Conservation (phyloP, 441 rosid species). For the Theobroma grandiflorum region DNA sequence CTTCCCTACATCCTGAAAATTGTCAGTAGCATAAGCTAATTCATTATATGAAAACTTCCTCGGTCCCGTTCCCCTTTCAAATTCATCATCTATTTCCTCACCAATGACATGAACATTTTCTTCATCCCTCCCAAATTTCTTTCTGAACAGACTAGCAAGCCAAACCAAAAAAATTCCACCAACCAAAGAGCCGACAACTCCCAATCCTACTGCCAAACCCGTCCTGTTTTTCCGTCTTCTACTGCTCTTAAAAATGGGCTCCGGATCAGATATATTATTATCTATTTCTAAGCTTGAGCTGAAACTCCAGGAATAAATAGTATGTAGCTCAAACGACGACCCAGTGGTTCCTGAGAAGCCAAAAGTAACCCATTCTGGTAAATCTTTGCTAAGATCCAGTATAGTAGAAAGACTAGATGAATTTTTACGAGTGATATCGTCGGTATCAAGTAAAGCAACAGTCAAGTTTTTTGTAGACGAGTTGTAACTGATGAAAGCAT, state of each 20-base stretch:
- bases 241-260: neutral
- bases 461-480: conserved; percentile 32
- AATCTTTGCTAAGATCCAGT: conserved; percentile 23
- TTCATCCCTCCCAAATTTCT: neutral
- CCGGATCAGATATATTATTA: neutral
- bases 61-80: conserved; percentile 52
- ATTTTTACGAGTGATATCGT: neutral
- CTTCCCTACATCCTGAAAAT: conserved; percentile 46
- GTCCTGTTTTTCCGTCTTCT: neutral
- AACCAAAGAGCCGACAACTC: neutral
- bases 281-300: conserved; percentile 32
- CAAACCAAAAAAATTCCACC: neutral
- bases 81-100: conserved; percentile 51
- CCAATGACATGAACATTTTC: conserved; percentile 35
- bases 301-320: conserved; percentile 40
- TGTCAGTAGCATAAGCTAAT: conserved; percentile 37
- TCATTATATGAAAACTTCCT: conserved; percentile 46
- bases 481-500: conserved; percentile 17
- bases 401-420: neutral
- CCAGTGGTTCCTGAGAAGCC: conserved; percentile 39
- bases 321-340: neutral
- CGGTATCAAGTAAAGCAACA: conserved; percentile 10
- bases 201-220: conserved; percentile 11
- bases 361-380: conserved; percentile 40
- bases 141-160: neutral